Conservation (phyloP, 1,139 yeast genomes). For the Saccharomyces hybrid region DNA sequence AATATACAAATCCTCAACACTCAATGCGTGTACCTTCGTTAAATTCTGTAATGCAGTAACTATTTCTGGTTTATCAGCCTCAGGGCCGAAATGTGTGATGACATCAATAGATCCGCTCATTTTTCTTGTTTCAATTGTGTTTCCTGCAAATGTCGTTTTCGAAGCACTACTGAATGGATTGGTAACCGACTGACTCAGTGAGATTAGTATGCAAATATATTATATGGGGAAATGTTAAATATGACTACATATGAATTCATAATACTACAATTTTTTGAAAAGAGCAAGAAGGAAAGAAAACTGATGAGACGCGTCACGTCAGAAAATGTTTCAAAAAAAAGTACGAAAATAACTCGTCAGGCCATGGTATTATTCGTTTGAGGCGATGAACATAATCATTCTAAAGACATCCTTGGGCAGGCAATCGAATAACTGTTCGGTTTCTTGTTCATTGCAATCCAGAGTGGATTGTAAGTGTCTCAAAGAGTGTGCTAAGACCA, state of each 20-base stretch:
- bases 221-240: not conserved
- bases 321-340: not conserved
- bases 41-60: constrained; percentile 39
- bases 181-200: not conserved
- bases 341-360: not conserved
- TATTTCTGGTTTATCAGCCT: constrained; percentile 39
- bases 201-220: not conserved
- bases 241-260: not conserved
- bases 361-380: not conserved
- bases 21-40: constrained; percentile 40
- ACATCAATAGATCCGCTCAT: constrained; percentile 16
- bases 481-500: constrained; percentile 7
- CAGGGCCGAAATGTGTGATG: constrained; percentile 41
- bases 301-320: not conserved
- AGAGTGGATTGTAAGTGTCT: not conserved
- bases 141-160: too few relatives aligned
- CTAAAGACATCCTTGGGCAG: constrained; percentile 8
- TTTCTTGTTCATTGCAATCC: constrained; percentile 2
- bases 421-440: constrained; percentile 7
- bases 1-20: constrained; percentile 61
- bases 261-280: not conserved
- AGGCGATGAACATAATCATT: constrained; percentile 10
- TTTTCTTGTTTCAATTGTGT: not conserved
- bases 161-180: not conserved
- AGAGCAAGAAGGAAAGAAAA: not conserved